Percentiles rank a stretch among this genome's conserved stretches.
phyloP scores from a whole-genome alignment of 371 early-diverging fungal species.

The Saksenaea oblongispora region DNA sequence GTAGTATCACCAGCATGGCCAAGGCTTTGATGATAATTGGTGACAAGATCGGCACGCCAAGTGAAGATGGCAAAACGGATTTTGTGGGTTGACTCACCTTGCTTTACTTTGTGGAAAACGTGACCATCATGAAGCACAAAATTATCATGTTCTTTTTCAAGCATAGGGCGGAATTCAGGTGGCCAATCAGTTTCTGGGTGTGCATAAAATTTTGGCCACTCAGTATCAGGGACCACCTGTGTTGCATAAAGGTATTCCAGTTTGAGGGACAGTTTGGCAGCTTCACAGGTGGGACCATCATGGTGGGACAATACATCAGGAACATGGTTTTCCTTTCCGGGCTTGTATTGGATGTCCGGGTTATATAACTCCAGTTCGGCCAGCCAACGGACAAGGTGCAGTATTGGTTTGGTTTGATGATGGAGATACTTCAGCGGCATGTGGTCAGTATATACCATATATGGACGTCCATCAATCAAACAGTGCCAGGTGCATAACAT shows the following conservation, averaged over 20 bases:
- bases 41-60: slow-evolving; percentile 8
- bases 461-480: no score
- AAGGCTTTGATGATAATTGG: not conserved
- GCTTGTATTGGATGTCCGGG: slow-evolving; percentile 4
- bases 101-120: not conserved
- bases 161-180: no score
- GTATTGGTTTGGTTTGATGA: slow-evolving; percentile 13
- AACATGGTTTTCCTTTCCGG: slow-evolving; percentile 10
- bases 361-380: slow-evolving; percentile 28
- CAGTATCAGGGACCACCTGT: not conserved
- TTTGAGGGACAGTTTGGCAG: slow-evolving; percentile 2
- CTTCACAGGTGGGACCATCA: slow-evolving; percentile 8
- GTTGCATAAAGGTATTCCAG: slow-evolving; percentile 22
- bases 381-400: slow-evolving; percentile 27
- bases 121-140: not conserved
- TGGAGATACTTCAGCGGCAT: no score
- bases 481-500: no score
- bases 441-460: no score
- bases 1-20: slow-evolving; percentile 14
- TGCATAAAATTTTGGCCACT: slow-evolving; percentile 25
- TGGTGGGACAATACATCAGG: slow-evolving; percentile 16
- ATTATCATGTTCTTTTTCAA: slow-evolving; percentile 13
- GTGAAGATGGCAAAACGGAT: slow-evolving; percentile 5
- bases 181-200: slow-evolving; percentile 9
- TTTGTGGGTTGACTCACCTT: not conserved